phyloP scores from a whole-genome alignment of 2,329 filamentous ascomycete species.

The Pseudogymnoascus sp. region DNA sequence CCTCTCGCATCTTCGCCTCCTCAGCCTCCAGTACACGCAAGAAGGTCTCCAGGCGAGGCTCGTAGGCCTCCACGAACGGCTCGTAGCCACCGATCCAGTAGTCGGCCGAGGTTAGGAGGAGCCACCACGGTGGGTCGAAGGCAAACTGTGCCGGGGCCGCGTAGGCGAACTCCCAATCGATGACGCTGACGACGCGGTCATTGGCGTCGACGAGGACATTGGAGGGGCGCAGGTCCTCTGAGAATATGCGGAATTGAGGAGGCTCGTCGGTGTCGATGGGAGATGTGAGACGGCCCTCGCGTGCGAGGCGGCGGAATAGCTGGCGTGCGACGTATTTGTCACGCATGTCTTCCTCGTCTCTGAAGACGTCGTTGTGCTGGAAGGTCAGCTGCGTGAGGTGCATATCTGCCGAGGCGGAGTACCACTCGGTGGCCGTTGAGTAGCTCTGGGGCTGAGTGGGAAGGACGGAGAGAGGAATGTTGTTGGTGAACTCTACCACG shows the following conservation, averaged over 20 bases:
- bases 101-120: constrained; percentile 29
- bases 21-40: constrained; percentile 27
- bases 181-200: constrained; percentile 25
- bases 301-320: constrained; percentile 31
- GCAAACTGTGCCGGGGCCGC: constrained; percentile 28
- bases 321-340: constrained; percentile 36
- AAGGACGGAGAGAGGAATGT: constrained; percentile 14
- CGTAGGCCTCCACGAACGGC: constrained; percentile 28
- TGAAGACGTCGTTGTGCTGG: constrained; percentile 16
- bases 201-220: constrained; percentile 29
- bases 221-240: constrained; percentile 28
- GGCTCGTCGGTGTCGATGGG: not conserved
- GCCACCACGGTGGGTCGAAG: constrained; percentile 33
- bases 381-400: no score
- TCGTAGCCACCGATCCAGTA: constrained; percentile 26
- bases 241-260: constrained; percentile 24
- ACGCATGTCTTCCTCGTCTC: constrained; percentile 31
- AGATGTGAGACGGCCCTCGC: not conserved
- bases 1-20: constrained; percentile 19
- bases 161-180: constrained; percentile 37
- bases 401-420: no score
- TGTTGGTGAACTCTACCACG: constrained; percentile 21
- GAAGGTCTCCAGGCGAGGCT: constrained; percentile 27
- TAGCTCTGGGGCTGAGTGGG: constrained; percentile 11
- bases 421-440: constrained; percentile 11